phyloP scores from a whole-genome alignment of 2,329 filamentous ascomycete species.

The Cercospora janseana region DNA sequence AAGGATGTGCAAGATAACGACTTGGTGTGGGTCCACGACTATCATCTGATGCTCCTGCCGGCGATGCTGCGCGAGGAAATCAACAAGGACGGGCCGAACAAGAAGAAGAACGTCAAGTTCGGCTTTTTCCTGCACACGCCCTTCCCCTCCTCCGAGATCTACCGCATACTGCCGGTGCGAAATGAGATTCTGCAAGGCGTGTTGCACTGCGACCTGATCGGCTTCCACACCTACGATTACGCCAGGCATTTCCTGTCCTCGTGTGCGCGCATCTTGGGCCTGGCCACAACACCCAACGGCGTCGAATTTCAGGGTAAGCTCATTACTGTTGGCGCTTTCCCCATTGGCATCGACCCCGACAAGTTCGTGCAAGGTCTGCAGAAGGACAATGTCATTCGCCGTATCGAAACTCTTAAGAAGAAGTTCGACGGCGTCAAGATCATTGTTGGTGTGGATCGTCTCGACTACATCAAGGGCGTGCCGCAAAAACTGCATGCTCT shows the following conservation, averaged over 20 bases:
- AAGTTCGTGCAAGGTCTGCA: constrained; percentile 89
- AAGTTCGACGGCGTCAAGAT: constrained; percentile 96
- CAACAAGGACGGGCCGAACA: constrained; percentile 55
- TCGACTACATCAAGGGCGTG: constrained; percentile 99
- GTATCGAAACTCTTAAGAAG: constrained; percentile 77
- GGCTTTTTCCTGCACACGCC: constrained; percentile 98
- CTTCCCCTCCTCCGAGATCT: constrained; percentile 95
- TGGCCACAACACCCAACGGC: constrained; percentile 83
- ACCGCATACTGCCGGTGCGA: constrained; percentile 88
- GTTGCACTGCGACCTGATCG: constrained; percentile 89
- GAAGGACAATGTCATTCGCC: constrained; percentile 80
- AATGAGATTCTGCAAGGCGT: constrained; percentile 85
- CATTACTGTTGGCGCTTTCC: constrained; percentile 90
- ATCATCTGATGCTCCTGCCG: constrained; percentile 94
- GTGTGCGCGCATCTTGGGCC: constrained; percentile 84
- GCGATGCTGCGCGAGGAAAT: constrained; percentile 93
- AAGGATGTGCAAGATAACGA: constrained; percentile 90
- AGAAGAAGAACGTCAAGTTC: constrained; percentile 85
- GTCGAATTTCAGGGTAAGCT: constrained; percentile 87
- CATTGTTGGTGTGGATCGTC: constrained; percentile 91
- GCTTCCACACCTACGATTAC: constrained; percentile 99
- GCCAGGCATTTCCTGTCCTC: constrained; percentile 96
- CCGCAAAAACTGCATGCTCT: constrained; percentile 95
- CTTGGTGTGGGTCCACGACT: constrained; percentile 97
- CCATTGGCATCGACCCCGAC: constrained; percentile 95